These are phyloP conservation scores for Meyerozyma smithsonii DNA, from an alignment of 1,139 yeast species.

Conservation along the genomic window DNA sequence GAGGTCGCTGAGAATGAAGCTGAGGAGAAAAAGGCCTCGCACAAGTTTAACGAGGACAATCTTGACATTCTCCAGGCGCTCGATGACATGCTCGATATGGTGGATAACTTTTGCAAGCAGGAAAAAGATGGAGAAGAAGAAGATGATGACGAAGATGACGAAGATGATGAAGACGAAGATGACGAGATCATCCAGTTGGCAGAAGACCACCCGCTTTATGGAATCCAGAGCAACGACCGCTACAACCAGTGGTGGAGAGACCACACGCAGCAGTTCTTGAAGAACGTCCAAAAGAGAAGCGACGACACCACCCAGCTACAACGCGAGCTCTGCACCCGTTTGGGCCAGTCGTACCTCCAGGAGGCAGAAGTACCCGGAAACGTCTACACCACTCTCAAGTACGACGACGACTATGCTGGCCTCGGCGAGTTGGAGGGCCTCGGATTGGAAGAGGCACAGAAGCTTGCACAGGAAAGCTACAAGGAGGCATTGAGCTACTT, in stretches of 20 bases:
- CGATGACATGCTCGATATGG: constrained; percentile 62
- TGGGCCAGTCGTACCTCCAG: constrained; percentile 60
- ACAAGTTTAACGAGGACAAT: constrained; percentile 32
- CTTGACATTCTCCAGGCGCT: constrained; percentile 50
- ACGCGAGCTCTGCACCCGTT: constrained; percentile 38
- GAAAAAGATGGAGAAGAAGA: constrained; percentile 41
- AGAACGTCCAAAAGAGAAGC: constrained; percentile 23
- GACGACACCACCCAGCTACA: constrained; percentile 18
- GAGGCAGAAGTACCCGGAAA: constrained; percentile 59
- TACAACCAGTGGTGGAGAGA: constrained; percentile 55
- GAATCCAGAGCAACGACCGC: constrained; percentile 30
- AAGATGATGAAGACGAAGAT: constrained; percentile 20
- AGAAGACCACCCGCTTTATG: constrained; percentile 50
- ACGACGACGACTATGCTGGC: constrained; percentile 50
- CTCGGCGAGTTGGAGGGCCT: constrained; percentile 35
- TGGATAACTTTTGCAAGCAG: constrained; percentile 58
- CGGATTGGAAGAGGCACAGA: constrained; percentile 40
- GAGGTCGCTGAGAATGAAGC: constrained; percentile 41
- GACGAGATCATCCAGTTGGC: constrained; percentile 31
- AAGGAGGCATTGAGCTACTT: constrained; percentile 55
- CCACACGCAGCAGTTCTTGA: constrained; percentile 42
- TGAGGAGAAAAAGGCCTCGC: constrained; percentile 19
- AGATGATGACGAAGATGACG: constrained; percentile 27
- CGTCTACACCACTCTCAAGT: constrained; percentile 52
- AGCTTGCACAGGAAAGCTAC: constrained; percentile 46